Base-by-base conservation (phyloP, 495 filamentous ascomycete genomes). In the Parachaetomium inaequale region DNA sequence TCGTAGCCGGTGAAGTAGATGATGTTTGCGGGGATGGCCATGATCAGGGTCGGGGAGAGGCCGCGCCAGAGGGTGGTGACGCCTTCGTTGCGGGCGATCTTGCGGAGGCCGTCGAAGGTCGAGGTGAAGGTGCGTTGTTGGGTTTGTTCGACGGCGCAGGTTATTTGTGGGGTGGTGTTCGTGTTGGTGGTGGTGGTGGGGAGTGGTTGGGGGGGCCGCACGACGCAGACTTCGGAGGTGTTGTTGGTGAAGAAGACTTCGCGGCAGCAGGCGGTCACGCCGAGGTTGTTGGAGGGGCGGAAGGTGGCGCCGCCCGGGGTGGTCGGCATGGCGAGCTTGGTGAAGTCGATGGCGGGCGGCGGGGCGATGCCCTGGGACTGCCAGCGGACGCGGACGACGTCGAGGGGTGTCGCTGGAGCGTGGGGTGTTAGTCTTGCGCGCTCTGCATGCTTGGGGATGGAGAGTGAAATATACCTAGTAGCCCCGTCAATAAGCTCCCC, bases 1-100 rank as follows among this genome's bases (percentile, higher is more conserved):
- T 98, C 94, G 72, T 98, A 98, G n/a, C 93, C 94, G 34, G 94
- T 93, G 68, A 97, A 96, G 75, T 98, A 98, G 62, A 98, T 98
- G 63, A 98, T 93, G 74, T 98, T 98, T 38, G 85, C 91, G 0
- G 94, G 94, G 32, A 98, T 84, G 3, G 93, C 87, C 94, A 98
- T 98, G 67, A 90, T 82, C 45, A 98, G 75, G 1, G 95, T 98
- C 11, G 95, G 92, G 21, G 89, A 92, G 2, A 98, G 81, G 6
- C 94, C 94, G 38, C 94, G 86, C 94, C 94, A 98, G 53, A 98
- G 81, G 8, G 95, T 91, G 21, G 82, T 83, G 15, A 89, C 64
- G 1, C 94, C 94, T 77, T 98, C 94, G 71, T 98, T 91, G 32
- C 91, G 87, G n/a, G 95, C 91, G 66, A 98, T 98, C 77, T 98